Evolutionary conservation across 2,329 filamentous ascomycete species (phyloP), one percentile per base, ranked within the genome.

Genomic region (Rasamsonia emersonii): DNA sequence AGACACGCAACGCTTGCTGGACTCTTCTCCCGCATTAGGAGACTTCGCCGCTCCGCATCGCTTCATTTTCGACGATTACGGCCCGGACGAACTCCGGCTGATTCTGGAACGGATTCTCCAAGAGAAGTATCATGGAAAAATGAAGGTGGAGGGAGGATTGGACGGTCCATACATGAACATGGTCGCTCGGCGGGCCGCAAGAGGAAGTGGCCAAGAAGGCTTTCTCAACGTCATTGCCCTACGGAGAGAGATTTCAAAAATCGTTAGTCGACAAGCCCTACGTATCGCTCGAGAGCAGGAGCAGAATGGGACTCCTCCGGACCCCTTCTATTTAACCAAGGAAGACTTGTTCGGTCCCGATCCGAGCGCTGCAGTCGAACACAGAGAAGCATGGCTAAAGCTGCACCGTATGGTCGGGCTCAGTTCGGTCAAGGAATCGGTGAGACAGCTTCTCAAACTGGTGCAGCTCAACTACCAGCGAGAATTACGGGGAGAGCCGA

Each of bases 61-160:
- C 15, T n/a, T n/a, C n/a, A n/a, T n/a, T n/a, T n/a, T n/a, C n/a
- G n/a, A n/a, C n/a, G 82, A 88, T 51, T 88, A 84, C 40, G 61
- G 61, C 0, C 77, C 88, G 28, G 45, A 59, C 0, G 80, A 88
- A 41, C 61, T 89, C 0, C 62, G 75, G 2, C 46, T 49, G 0
- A 86, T 89, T 9, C 51, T 86, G 0, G 54, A 63, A 7, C 54
- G 65, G 1, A 64, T 69, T 21, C 65, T 85, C 6, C 41, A 68
- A 2, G 62, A 62, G 16, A 73, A 67, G 31, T 86, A 72, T 38
- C 46, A 55, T 0, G 58, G 63, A 0, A 46, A 37, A 0, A 41
- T 46, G 42, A 38, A 43, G 28, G 35, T 45, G n/a, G 43, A 44
- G 18, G 43, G 42, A 0, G 43, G 43, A 7, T 33, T 40, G 2